Evolutionary conservation across 2,329 filamentous ascomycete species (phyloP).

Genomic region (Macrophomina pseudophaseolina): DNA sequence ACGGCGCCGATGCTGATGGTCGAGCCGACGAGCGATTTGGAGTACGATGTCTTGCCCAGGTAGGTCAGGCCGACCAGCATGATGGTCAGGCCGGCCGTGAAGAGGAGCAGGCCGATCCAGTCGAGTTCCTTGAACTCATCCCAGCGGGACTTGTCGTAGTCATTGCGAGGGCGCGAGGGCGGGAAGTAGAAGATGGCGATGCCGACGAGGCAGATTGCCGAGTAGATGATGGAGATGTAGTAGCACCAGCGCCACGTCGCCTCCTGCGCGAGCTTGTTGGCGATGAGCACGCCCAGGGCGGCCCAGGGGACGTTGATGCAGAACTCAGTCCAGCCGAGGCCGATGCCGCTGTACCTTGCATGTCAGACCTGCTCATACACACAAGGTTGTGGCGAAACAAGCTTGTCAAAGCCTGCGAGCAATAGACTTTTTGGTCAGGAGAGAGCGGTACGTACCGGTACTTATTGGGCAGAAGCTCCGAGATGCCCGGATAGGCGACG

Average conservation of each 20-base stretch:
- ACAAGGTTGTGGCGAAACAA: background rate
- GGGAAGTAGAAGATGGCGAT: conserved; percentile 56
- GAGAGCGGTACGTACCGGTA: conserved; percentile 26
- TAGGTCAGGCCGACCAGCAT: conserved; percentile 56
- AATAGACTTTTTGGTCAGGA: background rate
- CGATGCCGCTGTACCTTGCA: conserved; percentile 32
- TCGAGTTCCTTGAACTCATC: conserved; percentile 48
- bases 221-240: conserved; percentile 53
- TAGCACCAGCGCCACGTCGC: conserved; percentile 47
- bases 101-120: conserved; percentile 54
- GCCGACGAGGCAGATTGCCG: conserved; percentile 46
- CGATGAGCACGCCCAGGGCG: conserved; percentile 52
- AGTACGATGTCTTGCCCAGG: conserved; percentile 43
- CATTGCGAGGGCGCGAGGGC: conserved; percentile 49
- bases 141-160: conserved; percentile 36
- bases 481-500: conserved; percentile 29
- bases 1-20: conserved; percentile 36
- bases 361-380: background rate
- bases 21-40: conserved; percentile 35
- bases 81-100: conserved; percentile 51
- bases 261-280: conserved; percentile 37
- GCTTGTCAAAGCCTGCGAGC: background rate
- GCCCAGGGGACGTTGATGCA: conserved; percentile 34
- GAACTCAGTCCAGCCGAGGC: conserved; percentile 34
- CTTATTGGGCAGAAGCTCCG: conserved; percentile 33